These are phyloP conservation scores for Sergeia podlipaevii DNA, from an alignment of 208 protist genomes.

Conservation along the genomic window DNA sequence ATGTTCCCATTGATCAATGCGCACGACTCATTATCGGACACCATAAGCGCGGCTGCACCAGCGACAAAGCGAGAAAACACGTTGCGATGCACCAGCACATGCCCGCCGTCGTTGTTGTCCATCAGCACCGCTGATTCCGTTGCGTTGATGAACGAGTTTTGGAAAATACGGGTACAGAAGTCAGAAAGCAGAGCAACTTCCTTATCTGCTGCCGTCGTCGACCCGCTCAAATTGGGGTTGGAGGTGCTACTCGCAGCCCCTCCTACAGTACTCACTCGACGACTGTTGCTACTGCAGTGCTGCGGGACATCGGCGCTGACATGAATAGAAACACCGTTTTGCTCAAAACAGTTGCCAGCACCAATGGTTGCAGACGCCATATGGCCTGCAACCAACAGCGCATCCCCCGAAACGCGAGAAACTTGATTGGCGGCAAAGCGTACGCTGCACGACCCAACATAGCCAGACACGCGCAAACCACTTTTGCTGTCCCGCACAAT, in stretches of 20 bases:
- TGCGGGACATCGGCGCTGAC: conserved; percentile 14
- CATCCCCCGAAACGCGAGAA: conserved; percentile 34
- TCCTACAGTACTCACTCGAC: too few relatives aligned
- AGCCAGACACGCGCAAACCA: conserved; percentile 54
- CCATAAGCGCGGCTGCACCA: conserved; percentile 40
- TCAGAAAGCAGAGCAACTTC: conserved; percentile 11
- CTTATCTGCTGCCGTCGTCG: conserved; percentile 8
- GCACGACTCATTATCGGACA: conserved; percentile 19
- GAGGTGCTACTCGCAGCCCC: too few relatives aligned
- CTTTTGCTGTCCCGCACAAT: conserved; percentile 29
- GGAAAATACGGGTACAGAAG: conserved; percentile 48
- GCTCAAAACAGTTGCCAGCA: conserved; percentile 65
- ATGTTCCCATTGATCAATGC: conserved; percentile 43
- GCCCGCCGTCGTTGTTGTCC: conserved; percentile 14
- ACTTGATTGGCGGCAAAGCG: conserved; percentile 61
- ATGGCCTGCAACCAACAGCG: conserved; percentile 64
- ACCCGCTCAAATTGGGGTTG: neutral
- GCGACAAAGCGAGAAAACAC: conserved; percentile 42
- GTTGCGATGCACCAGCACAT: conserved; percentile 48
- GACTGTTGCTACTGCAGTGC: neutral
- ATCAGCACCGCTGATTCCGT: conserved; percentile 37
- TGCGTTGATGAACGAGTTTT: conserved; percentile 48
- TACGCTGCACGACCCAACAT: conserved; percentile 34
- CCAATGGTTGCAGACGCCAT: conserved; percentile 60
- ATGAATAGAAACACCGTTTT: conserved; percentile 35